Conservation (phyloP, 2,329 filamentous ascomycete genomes). For the Talaromyces pinophilus region DNA sequence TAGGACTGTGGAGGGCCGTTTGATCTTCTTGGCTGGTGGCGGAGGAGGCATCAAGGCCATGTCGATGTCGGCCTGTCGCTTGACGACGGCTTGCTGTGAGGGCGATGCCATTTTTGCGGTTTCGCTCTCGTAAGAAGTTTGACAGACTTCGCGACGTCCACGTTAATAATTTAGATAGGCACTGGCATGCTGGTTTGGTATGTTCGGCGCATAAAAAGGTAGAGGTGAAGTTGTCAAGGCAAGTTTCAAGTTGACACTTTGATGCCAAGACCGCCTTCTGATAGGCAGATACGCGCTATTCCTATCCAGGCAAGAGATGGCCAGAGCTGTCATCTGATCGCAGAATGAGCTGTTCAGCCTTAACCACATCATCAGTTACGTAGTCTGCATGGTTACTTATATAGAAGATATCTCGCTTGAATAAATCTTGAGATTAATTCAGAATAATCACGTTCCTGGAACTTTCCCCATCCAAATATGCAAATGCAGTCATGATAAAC, state of each 20-base stretch:
- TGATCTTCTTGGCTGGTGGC: conserved; percentile 81
- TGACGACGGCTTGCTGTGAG: conserved; percentile 36
- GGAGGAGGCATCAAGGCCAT: conserved; percentile 82
- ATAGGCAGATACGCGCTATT: conserved; percentile 7
- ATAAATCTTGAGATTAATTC: background rate
- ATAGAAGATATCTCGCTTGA: background rate
- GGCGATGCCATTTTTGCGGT: conserved; percentile 31
- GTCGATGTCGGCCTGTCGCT: conserved; percentile 38
- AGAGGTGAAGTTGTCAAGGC: background rate
- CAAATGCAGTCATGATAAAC: conserved; percentile 21
- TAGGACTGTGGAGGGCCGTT: conserved; percentile 81
- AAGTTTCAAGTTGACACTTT: background rate
- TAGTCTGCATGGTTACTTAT: background rate
- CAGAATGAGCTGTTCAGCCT: conserved; percentile 15
- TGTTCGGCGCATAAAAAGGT: background rate
- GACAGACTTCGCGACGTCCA: background rate
- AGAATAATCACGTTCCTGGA: background rate
- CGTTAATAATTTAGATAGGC: background rate
- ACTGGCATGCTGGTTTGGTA: background rate
- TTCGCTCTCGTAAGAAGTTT: background rate
- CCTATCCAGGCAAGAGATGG: background rate
- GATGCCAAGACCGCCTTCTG: conserved; percentile 20
- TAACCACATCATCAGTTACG: background rate
- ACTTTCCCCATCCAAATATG: conserved; percentile 16
- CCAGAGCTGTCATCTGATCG: conserved; percentile 9